Base-by-base conservation (phyloP, 148 eudicot species). In the Tetragonia tetragonoides region DNA sequence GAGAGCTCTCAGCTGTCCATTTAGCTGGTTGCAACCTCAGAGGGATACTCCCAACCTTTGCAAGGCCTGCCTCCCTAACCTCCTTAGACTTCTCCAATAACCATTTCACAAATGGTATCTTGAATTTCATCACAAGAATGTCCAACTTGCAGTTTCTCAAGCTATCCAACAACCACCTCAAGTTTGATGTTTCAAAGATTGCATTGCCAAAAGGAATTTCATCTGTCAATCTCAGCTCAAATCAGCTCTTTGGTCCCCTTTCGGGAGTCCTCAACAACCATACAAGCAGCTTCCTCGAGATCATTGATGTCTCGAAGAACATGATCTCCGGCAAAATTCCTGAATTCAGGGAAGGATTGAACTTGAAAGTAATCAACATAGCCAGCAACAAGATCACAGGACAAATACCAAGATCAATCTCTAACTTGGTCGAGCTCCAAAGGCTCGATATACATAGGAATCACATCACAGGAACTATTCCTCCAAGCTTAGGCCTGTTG, bases 41-140 rank as follows among this genome's bases (percentile, higher is more conserved):
- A 54, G 93, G 93, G 40, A 42, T 87, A 2, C 85, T 94, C 21
- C 94, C 98, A 44, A 85, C 42, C 40, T 94, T 94, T 80, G 77
- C 80, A 67, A 87, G 56, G 24, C 90, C 93, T 7, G 28, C 84
- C 60, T 86, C 93, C 2, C 75, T 94, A 70, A 86, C 75, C 71
- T 86, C 92, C 39, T 70, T 90, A 42, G 98, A 92, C 84, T 83
- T 92, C 59, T 92, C 97, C 10, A 75, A 87, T 42, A 94, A 91
- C 84, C 85, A 81, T 67, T 85, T 89, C 82, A 85, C 83, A 4
- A 83, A 77, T 65, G 95, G 92, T 63, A 68, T 90, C 64, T 70
- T 86, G 0, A 73, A 66, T 79, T 83, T 92, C 82, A 74, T 94
- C 81, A 21, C 77, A 3, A 85, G 78, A 21, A 86, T 88, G 93